A percentile compares a stretch with the other conserved stretches of the same genome.
phyloP scores from a whole-genome alignment of 2,329 filamentous ascomycete genomes.

The Paraconiothyrium brasiliense region DNA sequence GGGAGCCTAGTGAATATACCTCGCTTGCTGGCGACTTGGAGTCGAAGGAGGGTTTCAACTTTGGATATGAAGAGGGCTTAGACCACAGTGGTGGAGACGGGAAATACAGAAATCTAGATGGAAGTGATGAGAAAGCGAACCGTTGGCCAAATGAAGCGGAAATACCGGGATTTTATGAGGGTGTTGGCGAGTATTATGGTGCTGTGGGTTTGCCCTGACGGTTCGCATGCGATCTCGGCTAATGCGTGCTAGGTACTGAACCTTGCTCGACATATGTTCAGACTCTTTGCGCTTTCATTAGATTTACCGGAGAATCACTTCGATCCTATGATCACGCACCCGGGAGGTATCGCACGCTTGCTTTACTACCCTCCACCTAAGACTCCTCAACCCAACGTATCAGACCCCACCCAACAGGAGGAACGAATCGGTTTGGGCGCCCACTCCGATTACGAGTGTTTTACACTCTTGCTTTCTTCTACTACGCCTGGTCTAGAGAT shows the following conservation, averaged over 20 bases:
- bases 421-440: conserved; percentile 51
- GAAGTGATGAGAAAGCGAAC: conserved; percentile 46
- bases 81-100: conserved; percentile 54
- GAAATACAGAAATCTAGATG: conserved; percentile 53
- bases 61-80: conserved; percentile 52
- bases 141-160: conserved; percentile 52
- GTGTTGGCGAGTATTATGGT: conserved; percentile 51
- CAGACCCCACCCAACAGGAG: conserved; percentile 27
- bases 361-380: conserved; percentile 51
- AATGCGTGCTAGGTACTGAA: conserved; percentile 39
- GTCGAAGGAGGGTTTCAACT: conserved; percentile 56
- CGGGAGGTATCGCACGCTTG: conserved; percentile 52
- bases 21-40: conserved; percentile 53
- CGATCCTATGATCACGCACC: conserved; percentile 52
- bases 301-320: conserved; percentile 51
- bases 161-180: conserved; percentile 51
- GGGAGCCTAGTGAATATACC: conserved; percentile 54
- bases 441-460: conserved; percentile 48
- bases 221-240: neutral
- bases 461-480: conserved; percentile 45
- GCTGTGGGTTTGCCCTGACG: conserved; percentile 29
- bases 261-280: conserved; percentile 53
- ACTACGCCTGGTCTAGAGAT: conserved; percentile 45
- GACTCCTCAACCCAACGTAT: conserved; percentile 22
- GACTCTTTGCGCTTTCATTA: conserved; percentile 53